phyloP scores from a whole-genome alignment of 2,329 filamentous ascomycete genomes.

The Ploettnerulaceae sp. region DNA sequence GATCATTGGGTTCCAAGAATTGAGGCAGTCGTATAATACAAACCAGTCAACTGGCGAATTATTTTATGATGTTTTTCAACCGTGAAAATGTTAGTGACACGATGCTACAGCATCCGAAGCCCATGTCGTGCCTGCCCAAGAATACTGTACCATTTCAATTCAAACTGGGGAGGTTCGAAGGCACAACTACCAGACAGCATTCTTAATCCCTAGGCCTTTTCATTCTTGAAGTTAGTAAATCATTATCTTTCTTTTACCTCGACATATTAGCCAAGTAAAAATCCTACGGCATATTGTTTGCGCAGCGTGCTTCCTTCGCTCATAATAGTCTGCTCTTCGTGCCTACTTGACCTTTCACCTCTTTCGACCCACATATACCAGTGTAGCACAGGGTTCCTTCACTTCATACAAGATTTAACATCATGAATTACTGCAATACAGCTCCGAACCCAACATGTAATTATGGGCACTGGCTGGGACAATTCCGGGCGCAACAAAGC shows the following conservation, averaged over 20 bases:
- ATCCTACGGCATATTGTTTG: no score
- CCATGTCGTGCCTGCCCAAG: not conserved
- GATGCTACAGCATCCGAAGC: not conserved
- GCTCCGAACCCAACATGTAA: not conserved
- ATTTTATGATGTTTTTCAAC: no score
- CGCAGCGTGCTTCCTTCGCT: no score
- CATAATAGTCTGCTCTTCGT: not conserved
- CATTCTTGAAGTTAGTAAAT: no score
- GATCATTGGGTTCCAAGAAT: no score
- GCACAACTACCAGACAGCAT: not conserved
- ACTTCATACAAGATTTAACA: not conserved
- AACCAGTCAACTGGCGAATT: no score
- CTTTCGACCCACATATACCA: not conserved
- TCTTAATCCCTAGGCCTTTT: not conserved
- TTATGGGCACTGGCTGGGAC: no score
- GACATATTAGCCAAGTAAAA: no score
- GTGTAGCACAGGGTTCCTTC: not conserved
- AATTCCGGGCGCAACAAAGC: no score
- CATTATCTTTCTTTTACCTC: no score
- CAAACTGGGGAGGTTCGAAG: not conserved
- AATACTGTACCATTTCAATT: not conserved
- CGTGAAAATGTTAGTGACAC: no score
- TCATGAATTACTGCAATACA: slow-evolving; percentile 10
- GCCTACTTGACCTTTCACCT: not conserved
- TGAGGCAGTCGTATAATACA: no score